Evolutionary conservation across 1,284 basidiomycete genomes (phyloP).

Genomic region (Macrocystidia cucumis): DNA sequence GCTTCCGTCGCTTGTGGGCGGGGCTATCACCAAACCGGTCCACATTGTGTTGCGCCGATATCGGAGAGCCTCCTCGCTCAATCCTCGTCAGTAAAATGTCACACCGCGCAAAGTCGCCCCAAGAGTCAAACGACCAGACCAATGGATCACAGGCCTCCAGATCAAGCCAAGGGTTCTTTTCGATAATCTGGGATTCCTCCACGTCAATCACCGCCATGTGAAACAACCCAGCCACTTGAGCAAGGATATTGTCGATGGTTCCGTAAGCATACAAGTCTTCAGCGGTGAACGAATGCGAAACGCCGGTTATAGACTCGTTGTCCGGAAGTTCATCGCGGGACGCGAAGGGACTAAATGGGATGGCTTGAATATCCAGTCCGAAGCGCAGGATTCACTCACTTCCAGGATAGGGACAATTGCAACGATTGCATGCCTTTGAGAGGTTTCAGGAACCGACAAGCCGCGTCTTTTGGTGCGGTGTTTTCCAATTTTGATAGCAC

Average conservation of each 20-base stretch:
- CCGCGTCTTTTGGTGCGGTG: conserved; percentile 3
- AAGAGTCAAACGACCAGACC: no score
- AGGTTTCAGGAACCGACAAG: conserved; percentile 33
- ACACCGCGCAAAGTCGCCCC: conserved; percentile 9
- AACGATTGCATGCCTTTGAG: conserved; percentile 54
- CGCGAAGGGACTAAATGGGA: conserved; percentile 27
- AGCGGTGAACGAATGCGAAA: conserved; percentile 12
- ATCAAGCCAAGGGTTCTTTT: no score
- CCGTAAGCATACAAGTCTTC: conserved; percentile 8
- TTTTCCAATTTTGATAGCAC: conserved; percentile 11
- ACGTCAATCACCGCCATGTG: background rate
- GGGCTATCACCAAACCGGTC: background rate
- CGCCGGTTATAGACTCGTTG: conserved; percentile 19
- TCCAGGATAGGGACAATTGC: conserved; percentile 60
- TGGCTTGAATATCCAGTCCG: conserved; percentile 26
- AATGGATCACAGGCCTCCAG: no score
- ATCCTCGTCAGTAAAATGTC: conserved; percentile 16
- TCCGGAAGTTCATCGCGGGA: conserved; percentile 24
- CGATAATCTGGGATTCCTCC: no score
- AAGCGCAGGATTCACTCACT: conserved; percentile 27
- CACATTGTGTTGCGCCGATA: conserved; percentile 1
- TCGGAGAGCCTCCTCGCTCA: conserved; percentile 13
- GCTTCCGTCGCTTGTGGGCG: no score
- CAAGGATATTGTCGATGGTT: background rate
- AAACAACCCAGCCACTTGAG: conserved; percentile 7